These are phyloP conservation scores for Fusarium chlamydosporum DNA, from an alignment of 2,329 filamentous ascomycete genomes.

Conservation along the genomic window DNA sequence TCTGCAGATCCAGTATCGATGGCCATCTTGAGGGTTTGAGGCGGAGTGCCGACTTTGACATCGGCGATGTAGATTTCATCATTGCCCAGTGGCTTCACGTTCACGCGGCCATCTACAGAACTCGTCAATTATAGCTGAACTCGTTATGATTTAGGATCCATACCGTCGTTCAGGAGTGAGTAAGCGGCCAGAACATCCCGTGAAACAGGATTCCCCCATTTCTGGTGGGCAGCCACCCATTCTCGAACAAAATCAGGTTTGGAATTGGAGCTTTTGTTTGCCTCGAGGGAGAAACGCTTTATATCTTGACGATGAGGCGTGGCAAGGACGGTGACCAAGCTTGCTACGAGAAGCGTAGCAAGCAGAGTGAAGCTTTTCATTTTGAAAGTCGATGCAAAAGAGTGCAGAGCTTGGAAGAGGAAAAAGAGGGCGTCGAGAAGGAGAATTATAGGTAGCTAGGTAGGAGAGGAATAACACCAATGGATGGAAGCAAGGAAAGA, in stretches of 20 bases:
- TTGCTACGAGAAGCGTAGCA: constrained; percentile 29
- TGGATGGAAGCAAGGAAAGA: neutral
- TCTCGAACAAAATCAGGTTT: constrained; percentile 54
- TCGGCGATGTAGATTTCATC: constrained; percentile 63
- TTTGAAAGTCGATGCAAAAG: neutral
- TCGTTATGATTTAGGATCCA: neutral
- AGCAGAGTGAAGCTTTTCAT: constrained; percentile 42
- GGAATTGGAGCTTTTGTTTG: constrained; percentile 39
- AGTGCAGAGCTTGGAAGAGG: neutral
- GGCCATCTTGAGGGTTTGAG: constrained; percentile 63
- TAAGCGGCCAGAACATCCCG: constrained; percentile 43
- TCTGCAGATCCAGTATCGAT: constrained; percentile 69
- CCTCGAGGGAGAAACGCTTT: constrained; percentile 53
- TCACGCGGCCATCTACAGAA: constrained; percentile 53
- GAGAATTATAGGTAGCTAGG: neutral
- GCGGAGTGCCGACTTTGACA: constrained; percentile 63
- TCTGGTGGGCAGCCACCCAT: constrained; percentile 53
- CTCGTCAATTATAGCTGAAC: constrained; percentile 25
- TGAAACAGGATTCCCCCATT: constrained; percentile 53
- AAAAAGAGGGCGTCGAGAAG: neutral
- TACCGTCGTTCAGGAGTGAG: constrained; percentile 53
- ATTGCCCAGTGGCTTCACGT: constrained; percentile 56
- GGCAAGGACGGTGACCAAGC: constrained; percentile 31
- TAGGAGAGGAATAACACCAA: neutral
- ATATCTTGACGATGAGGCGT: constrained; percentile 18